Percentiles rank a stretch among this genome's conserved stretches.
Conservation (phyloP, 2,329 filamentous ascomycete species). For the Aspergillus cejpii region DNA sequence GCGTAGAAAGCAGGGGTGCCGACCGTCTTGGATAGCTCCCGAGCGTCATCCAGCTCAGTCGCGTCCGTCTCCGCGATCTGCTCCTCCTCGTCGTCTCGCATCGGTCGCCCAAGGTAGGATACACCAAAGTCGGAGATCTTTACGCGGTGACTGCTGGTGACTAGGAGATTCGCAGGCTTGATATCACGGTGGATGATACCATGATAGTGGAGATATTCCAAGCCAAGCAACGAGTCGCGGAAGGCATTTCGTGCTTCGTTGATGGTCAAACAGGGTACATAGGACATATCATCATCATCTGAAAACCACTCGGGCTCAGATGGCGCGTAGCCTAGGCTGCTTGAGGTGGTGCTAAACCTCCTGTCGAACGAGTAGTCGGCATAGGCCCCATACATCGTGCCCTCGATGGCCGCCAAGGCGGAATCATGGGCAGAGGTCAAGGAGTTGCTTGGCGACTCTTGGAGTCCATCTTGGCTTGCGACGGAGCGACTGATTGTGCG, state of each 20-base stretch:
- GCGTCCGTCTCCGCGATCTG: conserved; percentile 76
- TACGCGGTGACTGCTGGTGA: conserved; percentile 74
- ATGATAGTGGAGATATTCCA: conserved; percentile 89
- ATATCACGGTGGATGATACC: conserved; percentile 80
- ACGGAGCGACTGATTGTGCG: conserved; percentile 32
- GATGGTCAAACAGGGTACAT: conserved; percentile 87
- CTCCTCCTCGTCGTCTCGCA: conserved; percentile 72
- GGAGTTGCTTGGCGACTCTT: conserved; percentile 49
- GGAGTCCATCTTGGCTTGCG: conserved; percentile 46
- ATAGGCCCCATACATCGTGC: conserved; percentile 70
- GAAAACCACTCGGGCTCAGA: conserved; percentile 41
- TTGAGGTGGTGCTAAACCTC: conserved; percentile 74
- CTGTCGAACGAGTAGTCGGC: conserved; percentile 57
- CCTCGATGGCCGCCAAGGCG: conserved; percentile 56
- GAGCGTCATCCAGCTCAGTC: conserved; percentile 80
- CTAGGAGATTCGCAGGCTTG: conserved; percentile 83
- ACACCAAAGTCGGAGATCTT: conserved; percentile 99
- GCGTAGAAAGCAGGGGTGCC: conserved; percentile 97
- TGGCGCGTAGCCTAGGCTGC: conserved; percentile 43
- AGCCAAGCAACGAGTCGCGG: conserved; percentile 81
- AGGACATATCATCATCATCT: conserved; percentile 75
- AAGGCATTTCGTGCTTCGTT: conserved; percentile 77
- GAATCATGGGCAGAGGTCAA: conserved; percentile 41
- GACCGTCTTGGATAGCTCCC: conserved; percentile 96
- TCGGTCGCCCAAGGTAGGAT: conserved; percentile 87